Conservation (phyloP, 148 eudicot species). For the Chenopodium berlandieri region DNA sequence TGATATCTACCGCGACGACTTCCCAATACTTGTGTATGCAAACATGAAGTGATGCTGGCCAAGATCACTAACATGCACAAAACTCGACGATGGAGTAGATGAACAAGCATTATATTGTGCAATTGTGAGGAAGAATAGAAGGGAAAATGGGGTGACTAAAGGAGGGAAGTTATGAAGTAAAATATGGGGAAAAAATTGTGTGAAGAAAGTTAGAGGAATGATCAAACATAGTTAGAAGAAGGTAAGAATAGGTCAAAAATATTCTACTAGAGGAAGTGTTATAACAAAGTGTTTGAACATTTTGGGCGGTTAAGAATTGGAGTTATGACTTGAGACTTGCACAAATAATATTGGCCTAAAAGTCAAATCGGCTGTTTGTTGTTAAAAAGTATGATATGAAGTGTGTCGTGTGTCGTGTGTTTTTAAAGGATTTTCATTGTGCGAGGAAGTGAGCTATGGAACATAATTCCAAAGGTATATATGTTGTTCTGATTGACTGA, state of each 20-base stretch:
- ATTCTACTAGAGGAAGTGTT: neutral
- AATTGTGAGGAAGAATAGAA: neutral
- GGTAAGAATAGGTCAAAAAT: slow-evolving; percentile 18
- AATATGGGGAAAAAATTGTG: neutral
- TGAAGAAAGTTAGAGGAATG: neutral
- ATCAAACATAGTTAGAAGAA: neutral
- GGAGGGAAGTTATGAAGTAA: slow-evolving; percentile 1
- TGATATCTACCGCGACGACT: neutral
- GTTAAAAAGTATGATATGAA: neutral
- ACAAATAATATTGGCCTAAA: neutral
- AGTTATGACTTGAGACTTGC: neutral
- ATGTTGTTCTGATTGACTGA: too few relatives aligned
- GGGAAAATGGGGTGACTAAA: neutral
- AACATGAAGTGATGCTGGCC: slow-evolving; percentile 27
- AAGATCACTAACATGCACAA: slow-evolving; percentile 21
- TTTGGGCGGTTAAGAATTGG: slow-evolving; percentile 12
- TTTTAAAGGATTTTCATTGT: neutral
- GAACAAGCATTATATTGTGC: slow-evolving; percentile 9
- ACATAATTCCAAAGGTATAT: too few relatives aligned
- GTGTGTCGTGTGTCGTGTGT: neutral
- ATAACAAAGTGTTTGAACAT: slow-evolving; percentile 6
- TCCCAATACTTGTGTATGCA: slow-evolving; percentile 26
- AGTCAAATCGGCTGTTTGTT: slow-evolving; percentile 7
- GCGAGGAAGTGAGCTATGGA: too few relatives aligned
- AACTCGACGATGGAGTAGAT: neutral